Percentiles rank a stretch among this genome's conserved stretches.
phyloP scores from a whole-genome alignment of 306 rosid species.

The Quercus wislizeni region DNA sequence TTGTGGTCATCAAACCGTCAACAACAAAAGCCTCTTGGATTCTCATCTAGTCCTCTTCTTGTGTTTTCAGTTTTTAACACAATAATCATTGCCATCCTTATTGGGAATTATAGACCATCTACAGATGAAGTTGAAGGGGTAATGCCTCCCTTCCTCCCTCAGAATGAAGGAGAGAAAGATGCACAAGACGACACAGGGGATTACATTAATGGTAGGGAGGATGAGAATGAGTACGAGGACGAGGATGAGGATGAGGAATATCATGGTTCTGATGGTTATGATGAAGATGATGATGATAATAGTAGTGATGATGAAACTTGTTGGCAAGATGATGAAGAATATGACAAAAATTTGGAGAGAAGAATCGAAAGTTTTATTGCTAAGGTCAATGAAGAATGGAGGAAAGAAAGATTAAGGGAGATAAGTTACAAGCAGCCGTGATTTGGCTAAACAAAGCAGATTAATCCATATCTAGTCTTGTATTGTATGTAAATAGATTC shows the following conservation, averaged over 20 bases:
- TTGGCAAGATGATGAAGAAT: constrained; percentile 22
- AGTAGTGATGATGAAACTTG: constrained; percentile 1
- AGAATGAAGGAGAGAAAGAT: constrained; percentile 7
- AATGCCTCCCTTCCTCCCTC: neutral
- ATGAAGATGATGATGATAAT: neutral
- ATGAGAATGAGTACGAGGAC: no score
- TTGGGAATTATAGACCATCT: constrained; percentile 18
- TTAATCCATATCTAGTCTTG: neutral
- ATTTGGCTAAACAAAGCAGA: neutral
- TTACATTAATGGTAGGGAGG: neutral
- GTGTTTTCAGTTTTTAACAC: constrained; percentile 34
- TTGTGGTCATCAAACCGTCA: constrained; percentile 6
- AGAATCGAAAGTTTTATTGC: constrained; percentile 39
- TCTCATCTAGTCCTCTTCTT: constrained; percentile 20
- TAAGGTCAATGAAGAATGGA: constrained; percentile 32
- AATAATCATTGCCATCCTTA: constrained; percentile 24
- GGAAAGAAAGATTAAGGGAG: constrained; percentile 34
- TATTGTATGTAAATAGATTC: no score
- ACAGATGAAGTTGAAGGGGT: neutral
- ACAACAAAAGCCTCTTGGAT: neutral
- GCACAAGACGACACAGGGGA: neutral
- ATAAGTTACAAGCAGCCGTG: neutral
- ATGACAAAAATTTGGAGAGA: constrained; percentile 21
- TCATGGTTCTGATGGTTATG: neutral
- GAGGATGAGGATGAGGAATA: neutral